Evolutionary conservation across 345 rosid species (phyloP), one percentile per base, ranked within the genome.

Genomic region (Aethionema arabicum): DNA sequence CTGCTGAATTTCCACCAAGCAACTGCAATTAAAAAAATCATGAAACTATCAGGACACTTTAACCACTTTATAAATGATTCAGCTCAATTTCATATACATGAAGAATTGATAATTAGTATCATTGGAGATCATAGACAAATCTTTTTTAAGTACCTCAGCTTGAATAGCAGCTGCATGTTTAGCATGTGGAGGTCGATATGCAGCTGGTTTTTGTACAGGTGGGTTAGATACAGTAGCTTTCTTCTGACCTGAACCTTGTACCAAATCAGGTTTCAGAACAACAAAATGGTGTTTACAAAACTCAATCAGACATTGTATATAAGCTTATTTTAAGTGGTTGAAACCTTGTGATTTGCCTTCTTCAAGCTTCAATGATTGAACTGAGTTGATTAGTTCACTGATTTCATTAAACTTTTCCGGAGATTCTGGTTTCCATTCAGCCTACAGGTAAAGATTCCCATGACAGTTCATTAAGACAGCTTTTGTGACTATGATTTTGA

Each of bases 171-270:
- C 98, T 33, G 95, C 88, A 6, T 73, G 69, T 69, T 87, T 92
- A 44, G 98, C 95, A 72, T 87, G 90, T 0, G 97, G 98, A 56
- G 98, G 98, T 49, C 86, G 90, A 79, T 92, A 87, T 41, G 91
- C 96, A 55, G 87, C 85, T n/a, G 95, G 93, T 82, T 84, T 92
- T 55, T 80, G 78, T 29, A 73, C 66, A 21, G 80, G 65, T 66
- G 81, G 77, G 56, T 58, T 80, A 59, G 67, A 29, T 43, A 77
- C 46, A 43, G 77, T 52, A 58, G 75, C 10, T 74, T 78, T 87
- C 63, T 69, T 75, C 32, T 83, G 79, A 64, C 74, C 64, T 60
- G 88, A 74, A 29, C 83, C 83, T 82, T 81, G 87, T 67, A 87
- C 95, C 77, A 72, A 46, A 61, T n/a, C n/a, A n/a, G n/a, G n/a